Evolutionary conservation across 306 rosid species (phyloP).

Genomic region (Cercis canadensis): DNA sequence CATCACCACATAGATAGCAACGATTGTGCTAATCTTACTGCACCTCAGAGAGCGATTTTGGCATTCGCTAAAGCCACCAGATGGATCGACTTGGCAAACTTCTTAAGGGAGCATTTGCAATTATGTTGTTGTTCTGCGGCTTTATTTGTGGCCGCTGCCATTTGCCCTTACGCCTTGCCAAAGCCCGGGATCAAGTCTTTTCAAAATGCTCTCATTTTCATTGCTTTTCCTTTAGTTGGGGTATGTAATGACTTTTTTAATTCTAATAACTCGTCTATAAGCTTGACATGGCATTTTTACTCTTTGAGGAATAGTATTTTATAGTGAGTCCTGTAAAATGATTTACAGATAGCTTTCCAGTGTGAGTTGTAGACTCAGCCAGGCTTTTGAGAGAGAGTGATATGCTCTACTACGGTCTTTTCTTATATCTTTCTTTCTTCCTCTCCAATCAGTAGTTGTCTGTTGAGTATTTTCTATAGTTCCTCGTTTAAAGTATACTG

Average conservation of each 20-base stretch:
- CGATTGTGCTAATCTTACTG: constrained; percentile 54
- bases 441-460: neutral
- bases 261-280: neutral
- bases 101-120: constrained; percentile 80
- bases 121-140: constrained; percentile 81
- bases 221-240: constrained; percentile 91
- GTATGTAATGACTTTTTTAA: constrained; percentile 48
- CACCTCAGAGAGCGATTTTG: constrained; percentile 66
- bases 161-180: constrained; percentile 78
- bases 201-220: constrained; percentile 71
- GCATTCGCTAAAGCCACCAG: constrained; percentile 74
- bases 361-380: too few species aligned
- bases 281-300: too few species aligned
- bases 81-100: constrained; percentile 81
- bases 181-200: constrained; percentile 65
- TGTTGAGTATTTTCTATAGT: neutral
- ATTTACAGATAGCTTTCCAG: neutral
- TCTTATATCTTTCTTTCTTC: neutral
- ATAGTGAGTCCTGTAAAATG: neutral
- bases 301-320: neutral
- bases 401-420: neutral
- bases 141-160: constrained; percentile 77
- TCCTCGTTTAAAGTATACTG: neutral
- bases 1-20: constrained; percentile 50
- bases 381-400: neutral